Percentiles rank a stretch among this genome's conserved stretches.
Conservation (phyloP, 1,284 basidiomycete species). For the Microbotryum saponariae region DNA sequence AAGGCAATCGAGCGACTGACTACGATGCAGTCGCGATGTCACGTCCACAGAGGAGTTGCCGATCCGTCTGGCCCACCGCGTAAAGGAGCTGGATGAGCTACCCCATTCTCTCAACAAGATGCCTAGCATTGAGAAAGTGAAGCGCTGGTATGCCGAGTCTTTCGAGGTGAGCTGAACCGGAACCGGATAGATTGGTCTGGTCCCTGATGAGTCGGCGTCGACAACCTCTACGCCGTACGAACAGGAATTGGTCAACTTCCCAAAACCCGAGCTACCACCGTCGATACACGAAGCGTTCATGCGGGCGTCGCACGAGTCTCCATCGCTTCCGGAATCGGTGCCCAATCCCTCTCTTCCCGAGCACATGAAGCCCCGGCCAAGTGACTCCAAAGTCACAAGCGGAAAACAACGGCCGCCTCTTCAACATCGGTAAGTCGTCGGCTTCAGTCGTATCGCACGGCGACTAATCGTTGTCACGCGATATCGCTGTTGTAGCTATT, state of each 20-base stretch:
- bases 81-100: constrained; percentile 90
- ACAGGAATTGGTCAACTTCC: constrained; percentile 80
- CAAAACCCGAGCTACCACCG: constrained; percentile 60
- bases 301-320: constrained; percentile 26
- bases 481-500: constrained; percentile 57
- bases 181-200: neutral
- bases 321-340: constrained; percentile 46
- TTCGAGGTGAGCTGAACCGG: constrained; percentile 64
- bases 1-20: too few relatives aligned
- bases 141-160: constrained; percentile 98
- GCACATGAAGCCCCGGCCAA: constrained; percentile 34
- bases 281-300: constrained; percentile 60
- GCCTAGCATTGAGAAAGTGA: constrained; percentile 90
- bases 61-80: constrained; percentile 87
- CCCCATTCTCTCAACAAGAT: constrained; percentile 86
- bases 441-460: neutral
- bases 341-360: constrained; percentile 60
- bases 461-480: neutral
- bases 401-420: constrained; percentile 20
- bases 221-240: neutral
- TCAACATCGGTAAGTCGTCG: constrained; percentile 18
- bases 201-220: too few relatives aligned
- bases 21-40: too few relatives aligned
- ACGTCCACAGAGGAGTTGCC: constrained; percentile 68
- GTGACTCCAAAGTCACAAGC: constrained; percentile 19